Evolutionary conservation across 176 grass and related monocot species (phyloP).

Genomic region (Bolboschoenus planiculmis): DNA sequence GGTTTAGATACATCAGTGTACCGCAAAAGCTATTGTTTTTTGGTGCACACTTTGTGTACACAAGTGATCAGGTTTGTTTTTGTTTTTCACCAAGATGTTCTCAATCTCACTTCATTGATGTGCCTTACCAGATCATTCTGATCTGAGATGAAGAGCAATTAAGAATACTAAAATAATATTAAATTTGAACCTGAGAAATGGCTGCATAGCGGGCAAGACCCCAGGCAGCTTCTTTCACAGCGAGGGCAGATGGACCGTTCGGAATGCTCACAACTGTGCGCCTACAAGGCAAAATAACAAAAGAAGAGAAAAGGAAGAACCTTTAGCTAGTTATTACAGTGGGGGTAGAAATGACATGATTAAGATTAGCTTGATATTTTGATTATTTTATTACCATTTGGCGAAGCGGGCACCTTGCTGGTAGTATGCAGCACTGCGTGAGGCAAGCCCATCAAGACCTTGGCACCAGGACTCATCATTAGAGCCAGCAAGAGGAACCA

Average conservation of each 20-base stretch:
- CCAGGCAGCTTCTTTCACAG: slow-evolving; percentile 97
- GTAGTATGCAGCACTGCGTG: slow-evolving; percentile 87
- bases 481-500: slow-evolving; percentile 85
- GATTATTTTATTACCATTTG: slow-evolving; percentile 59
- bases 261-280: slow-evolving; percentile 98
- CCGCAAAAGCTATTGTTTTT: background rate
- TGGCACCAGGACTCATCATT: slow-evolving; percentile 98
- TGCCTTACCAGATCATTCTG: background rate
- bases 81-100: background rate
- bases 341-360: background rate
- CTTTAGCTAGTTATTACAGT: background rate
- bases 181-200: slow-evolving; percentile 67
- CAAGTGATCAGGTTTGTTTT: background rate
- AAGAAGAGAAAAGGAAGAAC: background rate
- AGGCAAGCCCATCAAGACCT: slow-evolving; percentile 94
- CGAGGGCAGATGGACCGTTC: slow-evolving; percentile 78
- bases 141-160: background rate
- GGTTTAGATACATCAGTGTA: background rate
- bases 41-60: background rate
- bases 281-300: slow-evolving; percentile 31
- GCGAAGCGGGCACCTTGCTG: slow-evolving; percentile 89
- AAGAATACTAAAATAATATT: background rate
- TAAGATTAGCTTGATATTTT: background rate
- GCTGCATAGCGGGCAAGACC: slow-evolving; percentile 91
- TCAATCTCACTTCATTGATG: background rate